Evolutionary conservation across 192 early-diverging fungal species (phyloP).

Genomic region (Linnemannia hyalina): DNA sequence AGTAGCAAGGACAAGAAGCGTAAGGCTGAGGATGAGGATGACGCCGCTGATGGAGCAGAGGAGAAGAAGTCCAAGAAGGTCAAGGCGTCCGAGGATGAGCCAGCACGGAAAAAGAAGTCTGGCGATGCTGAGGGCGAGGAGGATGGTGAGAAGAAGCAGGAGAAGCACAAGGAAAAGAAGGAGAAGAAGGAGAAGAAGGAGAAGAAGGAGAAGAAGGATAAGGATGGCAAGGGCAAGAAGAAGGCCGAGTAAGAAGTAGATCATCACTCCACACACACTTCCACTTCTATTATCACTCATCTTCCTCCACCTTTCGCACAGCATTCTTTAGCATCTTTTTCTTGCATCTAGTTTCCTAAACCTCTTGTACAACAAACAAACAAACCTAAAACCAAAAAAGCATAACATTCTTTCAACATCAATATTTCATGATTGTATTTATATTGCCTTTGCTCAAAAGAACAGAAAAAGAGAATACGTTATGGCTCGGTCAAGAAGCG

Average conservation of each 20-base stretch:
- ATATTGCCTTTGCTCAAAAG: no score
- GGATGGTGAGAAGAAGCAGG: conserved; percentile 19
- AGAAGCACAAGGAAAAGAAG: conserved; percentile 31
- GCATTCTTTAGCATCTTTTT: conserved; percentile 1
- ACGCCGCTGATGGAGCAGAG: background rate
- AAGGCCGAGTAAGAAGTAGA: background rate
- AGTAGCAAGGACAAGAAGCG: conserved; percentile 40
- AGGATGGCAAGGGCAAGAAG: conserved; percentile 1
- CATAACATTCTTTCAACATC: background rate
- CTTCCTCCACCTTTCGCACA: background rate
- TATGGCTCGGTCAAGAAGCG: conserved; percentile 58
- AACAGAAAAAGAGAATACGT: background rate
- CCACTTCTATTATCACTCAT: background rate
- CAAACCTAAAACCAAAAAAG: background rate
- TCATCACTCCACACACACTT: background rate
- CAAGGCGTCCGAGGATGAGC: background rate
- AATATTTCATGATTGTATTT: no score
- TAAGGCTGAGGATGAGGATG: conserved; percentile 24
- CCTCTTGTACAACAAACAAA: conserved; percentile 2
- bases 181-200: conserved; percentile 43
- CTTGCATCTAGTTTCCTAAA: background rate
- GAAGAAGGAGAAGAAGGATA: conserved; percentile 16
- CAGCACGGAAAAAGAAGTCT: conserved; percentile 29
- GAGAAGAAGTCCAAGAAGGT: conserved; percentile 3
- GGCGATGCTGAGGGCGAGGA: background rate